Percentiles rank a stretch among this genome's conserved stretches.
Conservation (phyloP, 2,329 filamentous ascomycete species). For the Byssothecium circinans region DNA sequence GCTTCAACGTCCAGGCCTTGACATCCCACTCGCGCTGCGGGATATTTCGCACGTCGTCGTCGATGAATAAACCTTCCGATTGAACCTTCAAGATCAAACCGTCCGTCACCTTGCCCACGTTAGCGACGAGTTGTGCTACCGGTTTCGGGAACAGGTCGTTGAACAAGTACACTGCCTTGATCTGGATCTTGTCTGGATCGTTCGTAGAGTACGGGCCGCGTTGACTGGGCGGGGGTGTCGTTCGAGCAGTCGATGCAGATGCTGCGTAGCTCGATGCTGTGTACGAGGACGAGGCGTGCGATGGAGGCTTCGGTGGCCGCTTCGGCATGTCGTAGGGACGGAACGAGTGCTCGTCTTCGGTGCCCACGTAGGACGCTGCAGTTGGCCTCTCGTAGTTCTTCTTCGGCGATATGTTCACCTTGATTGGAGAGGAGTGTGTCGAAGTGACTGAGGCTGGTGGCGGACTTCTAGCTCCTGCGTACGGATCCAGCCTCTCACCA, state of each 20-base stretch:
- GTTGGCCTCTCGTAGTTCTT: constrained; percentile 51
- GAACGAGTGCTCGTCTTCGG: constrained; percentile 64
- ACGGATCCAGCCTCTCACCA: constrained; percentile 70
- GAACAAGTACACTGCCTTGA: constrained; percentile 90
- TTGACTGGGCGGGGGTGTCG: constrained; percentile 78
- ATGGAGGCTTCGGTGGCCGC: constrained; percentile 54
- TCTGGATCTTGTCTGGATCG: constrained; percentile 94
- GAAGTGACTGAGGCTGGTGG: constrained; percentile 48
- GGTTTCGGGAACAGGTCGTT: constrained; percentile 89
- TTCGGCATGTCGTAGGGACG: constrained; percentile 72
- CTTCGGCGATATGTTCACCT: constrained; percentile 43
- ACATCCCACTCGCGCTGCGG: constrained; percentile 98
- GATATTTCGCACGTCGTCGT: constrained; percentile 88
- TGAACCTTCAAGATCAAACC: constrained; percentile 89
- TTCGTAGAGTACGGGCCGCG: constrained; percentile 81
- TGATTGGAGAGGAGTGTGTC: constrained; percentile 44
- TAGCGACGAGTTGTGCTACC: constrained; percentile 83
- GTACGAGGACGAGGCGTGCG: constrained; percentile 52
- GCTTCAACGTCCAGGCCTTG: constrained; percentile 95
- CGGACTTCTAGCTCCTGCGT: constrained; percentile 63
- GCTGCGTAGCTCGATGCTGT: constrained; percentile 87
- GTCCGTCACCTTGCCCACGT: constrained; percentile 83
- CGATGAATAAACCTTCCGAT: constrained; percentile 93
- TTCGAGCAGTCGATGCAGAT: constrained; percentile 79
- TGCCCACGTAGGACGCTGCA: constrained; percentile 61